Conservation (phyloP, 2,329 filamentous ascomycete genomes). For the Drechmeria coniospora region DNA sequence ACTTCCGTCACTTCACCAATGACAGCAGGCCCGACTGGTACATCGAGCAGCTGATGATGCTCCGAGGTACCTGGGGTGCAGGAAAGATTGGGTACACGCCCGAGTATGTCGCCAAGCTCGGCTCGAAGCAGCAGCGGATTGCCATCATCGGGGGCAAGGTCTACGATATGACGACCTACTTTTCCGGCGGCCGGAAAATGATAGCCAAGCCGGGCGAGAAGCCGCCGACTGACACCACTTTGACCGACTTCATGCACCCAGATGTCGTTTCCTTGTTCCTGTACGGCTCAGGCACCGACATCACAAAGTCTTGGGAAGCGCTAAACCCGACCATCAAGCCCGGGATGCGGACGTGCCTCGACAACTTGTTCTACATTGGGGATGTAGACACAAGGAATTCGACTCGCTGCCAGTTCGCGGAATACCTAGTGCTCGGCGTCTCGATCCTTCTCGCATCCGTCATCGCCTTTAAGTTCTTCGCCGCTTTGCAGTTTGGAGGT, state of each 20-base stretch:
- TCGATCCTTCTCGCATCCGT: constrained; percentile 66
- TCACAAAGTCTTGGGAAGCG: constrained; percentile 69
- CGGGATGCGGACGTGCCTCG: constrained; percentile 68
- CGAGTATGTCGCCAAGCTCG: constrained; percentile 59
- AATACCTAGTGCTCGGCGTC: constrained; percentile 77
- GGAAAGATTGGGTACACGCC: constrained; percentile 74
- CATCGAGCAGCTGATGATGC: constrained; percentile 65
- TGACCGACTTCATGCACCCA: constrained; percentile 68
- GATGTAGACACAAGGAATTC: constrained; percentile 87
- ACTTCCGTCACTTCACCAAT: constrained; percentile 75
- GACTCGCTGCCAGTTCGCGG: constrained; percentile 67
- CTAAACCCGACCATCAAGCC: constrained; percentile 41
- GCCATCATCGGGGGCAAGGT: constrained; percentile 66
- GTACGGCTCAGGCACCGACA: constrained; percentile 57
- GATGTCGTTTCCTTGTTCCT: constrained; percentile 65
- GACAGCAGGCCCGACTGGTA: constrained; percentile 86
- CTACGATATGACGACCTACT: constrained; percentile 81
- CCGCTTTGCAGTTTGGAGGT: constrained; percentile 80
- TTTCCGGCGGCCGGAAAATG: constrained; percentile 56
- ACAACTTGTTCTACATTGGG: constrained; percentile 91
- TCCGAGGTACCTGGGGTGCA: constrained; percentile 69
- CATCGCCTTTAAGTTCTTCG: constrained; percentile 92
- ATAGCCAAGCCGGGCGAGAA: constrained; percentile 37
- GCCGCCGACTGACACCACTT: constrained; percentile 27
- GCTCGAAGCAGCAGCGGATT: constrained; percentile 46